Evolutionary conservation across 768 basidiomycete species (phyloP), one percentile per base, ranked within the genome.

Genomic region (Russula emetica): DNA sequence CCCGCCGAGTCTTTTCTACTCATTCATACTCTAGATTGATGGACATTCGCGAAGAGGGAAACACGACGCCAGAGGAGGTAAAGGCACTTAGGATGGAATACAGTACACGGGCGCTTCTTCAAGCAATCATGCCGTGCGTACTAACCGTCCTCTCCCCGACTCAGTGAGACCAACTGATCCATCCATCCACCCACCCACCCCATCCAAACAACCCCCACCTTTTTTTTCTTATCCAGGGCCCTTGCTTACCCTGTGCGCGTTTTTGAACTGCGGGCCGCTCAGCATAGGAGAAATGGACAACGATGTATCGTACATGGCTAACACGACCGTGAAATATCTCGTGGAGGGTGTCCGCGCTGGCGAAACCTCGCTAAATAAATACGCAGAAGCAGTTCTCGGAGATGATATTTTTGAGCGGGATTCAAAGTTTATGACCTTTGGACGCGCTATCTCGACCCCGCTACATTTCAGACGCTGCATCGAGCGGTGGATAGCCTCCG

Each of bases 91-190:
- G 82, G 11, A 78, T 93, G 72, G 92, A 94, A 71, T 80, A 84
- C 52, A 86, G 88, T 72, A 92, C 92, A 0, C 94, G 92, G 92
- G 82, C 80, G 0, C 78, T 94, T 2, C 72, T 94, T 1, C 91
- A 93, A 71, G 84, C 85, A 3, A 77, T 94, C 52, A 82, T 87
- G 81, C 84, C 88, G 85, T 88, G 71, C 70, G 87, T 83, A n/a
- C 8, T n/a, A 18, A 5, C 24, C n/a, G 53, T 28, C 38, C 50
- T 34, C 38, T 16, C 36, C 28, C 14, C 26, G n/a, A 11, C 11
- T 16, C 54, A 5, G 13, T 2, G 13, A 20, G 10, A 10, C 2
- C 20, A 20, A n/a, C 28, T 26, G 2, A 56, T 22, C 58, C 22
- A 26, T 3, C n/a, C n/a, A n/a, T n/a, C 20, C 45, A 10, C 2